Evolutionary conservation across 2,329 filamentous ascomycete genomes (phyloP), one percentile per base, ranked within the genome.

Genomic region (Coniella vitis): DNA sequence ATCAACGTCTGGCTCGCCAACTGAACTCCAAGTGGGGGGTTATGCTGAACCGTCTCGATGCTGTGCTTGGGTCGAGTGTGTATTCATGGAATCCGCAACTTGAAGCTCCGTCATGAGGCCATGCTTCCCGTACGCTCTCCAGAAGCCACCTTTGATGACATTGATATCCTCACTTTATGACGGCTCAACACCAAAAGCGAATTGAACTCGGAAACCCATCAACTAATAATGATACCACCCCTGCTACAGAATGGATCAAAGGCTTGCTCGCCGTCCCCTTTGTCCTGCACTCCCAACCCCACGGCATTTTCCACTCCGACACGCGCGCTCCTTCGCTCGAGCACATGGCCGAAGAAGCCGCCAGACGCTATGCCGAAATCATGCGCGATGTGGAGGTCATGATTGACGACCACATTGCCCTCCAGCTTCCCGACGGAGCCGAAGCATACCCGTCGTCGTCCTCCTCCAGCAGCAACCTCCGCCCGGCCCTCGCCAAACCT

Each of bases 261-360:
- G 87, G 86, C 35, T 78, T 97, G 4, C 74, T 97, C 12, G 93
- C 93, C 1, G 91, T 97, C 1, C 93, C 93, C 0, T 98, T 98
- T 63, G 91, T 98, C 35, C 79, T 98, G 47, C 90, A 95, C 65
- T 96, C 91, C 1, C 90, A 97, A 63, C 93, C 93, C 3, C 94
- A 89, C 1, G 89, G 89, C 17, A 81, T 90, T 37, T 90, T 91
- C 60, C 48, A 47, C 17, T 16, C 44, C 22, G n/a, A 38, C n/a
- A 84, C 79, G 49, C 76, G 81, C 58, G 79, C 79, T 53, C 73
- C 78, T 47, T 78, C 74, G 48, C 78, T 91, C 44, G 50, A 47
- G 31, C 77, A 83, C 50, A 90, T 91, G 73, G 87, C 87, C 4
- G 79, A 81, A 50, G 84, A 87, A 61, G 87, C 91, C 21, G 89